These are phyloP conservation scores for Epichloe typhina DNA, from an alignment of 2,329 filamentous ascomycete species.

Conservation along the genomic window DNA sequence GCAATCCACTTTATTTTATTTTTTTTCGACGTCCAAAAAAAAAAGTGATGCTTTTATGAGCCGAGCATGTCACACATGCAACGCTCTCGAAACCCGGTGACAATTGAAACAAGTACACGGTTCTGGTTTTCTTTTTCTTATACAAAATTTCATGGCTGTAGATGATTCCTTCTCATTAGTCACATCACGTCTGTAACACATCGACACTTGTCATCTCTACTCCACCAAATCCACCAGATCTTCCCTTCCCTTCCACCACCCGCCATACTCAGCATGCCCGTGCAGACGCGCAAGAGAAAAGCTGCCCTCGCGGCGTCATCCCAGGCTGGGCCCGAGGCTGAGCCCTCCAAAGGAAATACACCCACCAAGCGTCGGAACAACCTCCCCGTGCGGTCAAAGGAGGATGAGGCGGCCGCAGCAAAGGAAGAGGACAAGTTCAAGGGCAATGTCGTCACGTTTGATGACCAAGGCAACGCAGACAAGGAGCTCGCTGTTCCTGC, in stretches of 20 bases:
- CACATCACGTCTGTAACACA: too few species aligned
- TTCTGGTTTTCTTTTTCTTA: background rate
- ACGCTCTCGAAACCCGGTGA: background rate
- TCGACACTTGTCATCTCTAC: too few species aligned
- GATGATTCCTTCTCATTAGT: too few species aligned
- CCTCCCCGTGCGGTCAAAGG: conserved; percentile 23
- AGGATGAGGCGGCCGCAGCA: conserved; percentile 12
- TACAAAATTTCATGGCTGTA: too few species aligned
- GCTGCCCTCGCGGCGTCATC: conserved; percentile 11
- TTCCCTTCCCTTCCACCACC: too few species aligned
- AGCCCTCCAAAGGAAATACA: background rate
- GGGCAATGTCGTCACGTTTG: conserved; percentile 21
- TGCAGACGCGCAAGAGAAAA: conserved; percentile 18
- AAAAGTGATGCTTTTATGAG: too few species aligned
- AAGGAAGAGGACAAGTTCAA: conserved; percentile 7
- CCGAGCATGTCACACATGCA: too few species aligned
- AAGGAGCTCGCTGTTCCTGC: conserved; percentile 3
- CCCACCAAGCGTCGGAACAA: conserved; percentile 13
- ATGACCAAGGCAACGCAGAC: conserved; percentile 20
- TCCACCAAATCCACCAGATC: too few species aligned
- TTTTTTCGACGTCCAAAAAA: background rate
- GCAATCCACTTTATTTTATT: background rate
- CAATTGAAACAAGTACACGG: background rate
- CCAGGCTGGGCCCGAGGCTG: background rate
- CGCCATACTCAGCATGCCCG: conserved; percentile 6